Evolutionary conservation across 345 rosid species (phyloP), one percentile per base, ranked within the genome.

Genomic region (Eucalyptus erythrocorys): DNA sequence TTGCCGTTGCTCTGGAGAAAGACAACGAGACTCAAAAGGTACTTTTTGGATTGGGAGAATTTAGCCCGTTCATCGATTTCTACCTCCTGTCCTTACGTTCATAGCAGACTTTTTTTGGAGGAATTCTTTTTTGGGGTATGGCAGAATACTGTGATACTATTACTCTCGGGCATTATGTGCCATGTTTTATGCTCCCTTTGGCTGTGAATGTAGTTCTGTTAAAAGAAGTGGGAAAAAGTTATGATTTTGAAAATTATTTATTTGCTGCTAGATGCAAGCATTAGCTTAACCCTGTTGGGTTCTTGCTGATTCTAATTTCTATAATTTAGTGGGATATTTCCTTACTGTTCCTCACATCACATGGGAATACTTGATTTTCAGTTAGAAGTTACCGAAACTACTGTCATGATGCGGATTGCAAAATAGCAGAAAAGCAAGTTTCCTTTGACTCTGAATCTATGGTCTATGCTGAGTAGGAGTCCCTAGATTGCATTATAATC

Each of bases 1-100:
- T 95, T 19, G 98, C 97, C 19, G 95, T 97, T 92, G 94, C 94
- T 89, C 87, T 97, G 71, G 99, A 97, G 93, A 95, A 85, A 91
- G 95, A 94, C 57, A 92, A 95, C 89, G 92, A 95, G 90, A 89
- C 95, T 89, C 93, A 91, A 48, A 93, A 92, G 99, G 99, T 96
- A 87, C 68, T 92, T 50, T 50, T 85, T 57, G 84, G 27, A 19
- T 86, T 5, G 24, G 59, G 21, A 49, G 82, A 76, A 40, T 40
- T 37, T 40, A 76, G 82, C 13, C 30, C 11, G 30, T 50, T n/a
- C 17, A 45, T 55, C 17, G 22, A 32, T 51, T 51, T 51, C 43
- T 30, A 48, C 16, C 6, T 86, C 61, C 64, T 86, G 61, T 86
- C 61, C 2, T 51, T 12, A 32, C 45, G 24, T 50, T 86, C 15